Conservation (phyloP, 768 basidiomycete genomes). For the Kwoniella sp. region DNA sequence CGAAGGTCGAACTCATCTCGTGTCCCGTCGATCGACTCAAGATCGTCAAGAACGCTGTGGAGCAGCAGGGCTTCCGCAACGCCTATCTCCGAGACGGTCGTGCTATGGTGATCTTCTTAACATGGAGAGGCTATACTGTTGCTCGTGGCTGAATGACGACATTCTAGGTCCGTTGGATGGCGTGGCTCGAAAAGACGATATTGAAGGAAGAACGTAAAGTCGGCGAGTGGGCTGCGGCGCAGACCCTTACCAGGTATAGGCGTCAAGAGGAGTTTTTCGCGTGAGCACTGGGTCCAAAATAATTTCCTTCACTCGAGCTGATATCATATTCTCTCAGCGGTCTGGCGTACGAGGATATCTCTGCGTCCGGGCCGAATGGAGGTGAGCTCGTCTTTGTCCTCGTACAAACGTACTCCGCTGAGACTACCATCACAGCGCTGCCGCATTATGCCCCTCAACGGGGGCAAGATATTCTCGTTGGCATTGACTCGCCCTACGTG, state of each 20-base stretch:
- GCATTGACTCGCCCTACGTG: conserved; percentile 75
- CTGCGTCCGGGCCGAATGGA: conserved; percentile 82
- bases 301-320: too few species aligned
- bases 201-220: conserved; percentile 66
- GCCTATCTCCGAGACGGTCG: conserved; percentile 89
- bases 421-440: conserved; percentile 57
- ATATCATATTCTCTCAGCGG: conserved; percentile 57
- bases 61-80: conserved; percentile 72
- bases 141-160: background rate
- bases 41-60: conserved; percentile 80
- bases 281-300: conserved; percentile 35
- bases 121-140: background rate
- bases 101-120: conserved; percentile 53
- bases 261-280: conserved; percentile 40
- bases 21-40: conserved; percentile 72
- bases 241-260: conserved; percentile 56
- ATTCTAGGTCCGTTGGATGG: conserved; percentile 60
- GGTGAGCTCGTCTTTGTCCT: conserved; percentile 51
- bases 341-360: conserved; percentile 56
- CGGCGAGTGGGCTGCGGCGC: conserved; percentile 87
- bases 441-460: conserved; percentile 86
- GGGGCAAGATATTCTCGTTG: conserved; percentile 65
- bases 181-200: conserved; percentile 82
- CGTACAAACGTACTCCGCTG: background rate
- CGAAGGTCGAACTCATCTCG: conserved; percentile 54